Conservation (phyloP, 805 yeast genomes). For the Candida vaughaniae region DNA sequence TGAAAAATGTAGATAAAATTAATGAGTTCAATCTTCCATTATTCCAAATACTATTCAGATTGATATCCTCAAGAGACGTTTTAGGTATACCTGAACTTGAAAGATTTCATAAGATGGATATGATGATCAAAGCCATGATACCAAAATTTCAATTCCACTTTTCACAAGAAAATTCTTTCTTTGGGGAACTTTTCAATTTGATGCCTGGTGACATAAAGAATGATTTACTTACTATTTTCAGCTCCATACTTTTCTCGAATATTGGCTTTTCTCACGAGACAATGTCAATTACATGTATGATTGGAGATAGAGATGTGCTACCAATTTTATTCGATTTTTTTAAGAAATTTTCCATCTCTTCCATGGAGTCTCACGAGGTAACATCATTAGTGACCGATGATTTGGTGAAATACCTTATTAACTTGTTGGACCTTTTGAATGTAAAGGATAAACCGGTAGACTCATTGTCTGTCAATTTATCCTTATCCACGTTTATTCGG, state of each 20-base stretch:
- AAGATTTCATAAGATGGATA: conserved; percentile 11
- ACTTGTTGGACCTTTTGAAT: conserved; percentile 17
- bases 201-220: conserved; percentile 29
- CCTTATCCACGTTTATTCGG: conserved; percentile 50
- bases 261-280: conserved; percentile 3
- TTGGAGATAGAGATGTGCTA: conserved; percentile 24
- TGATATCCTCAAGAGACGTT: conserved; percentile 17
- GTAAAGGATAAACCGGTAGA: background rate
- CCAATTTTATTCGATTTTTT: conserved; percentile 44
- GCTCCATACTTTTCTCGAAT: conserved; percentile 23
- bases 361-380: conserved; percentile 20
- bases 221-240: conserved; percentile 26
- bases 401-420: conserved; percentile 20
- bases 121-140: conserved; percentile 16
- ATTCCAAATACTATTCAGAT: conserved; percentile 27
- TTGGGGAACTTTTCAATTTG: conserved; percentile 39
- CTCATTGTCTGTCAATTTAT: conserved; percentile 6
- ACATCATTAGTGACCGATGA: conserved; percentile 21
- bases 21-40: conserved; percentile 39
- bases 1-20: conserved; percentile 12
- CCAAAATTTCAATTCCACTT: conserved; percentile 26
- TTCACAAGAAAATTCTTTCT: conserved; percentile 29
- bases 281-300: conserved; percentile 2
- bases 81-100: conserved; percentile 10
- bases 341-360: conserved; percentile 44